Evolutionary conservation across 768 basidiomycete species (phyloP), one percentile per base, ranked within the genome.

Genomic region (Lentinula detonsa): DNA sequence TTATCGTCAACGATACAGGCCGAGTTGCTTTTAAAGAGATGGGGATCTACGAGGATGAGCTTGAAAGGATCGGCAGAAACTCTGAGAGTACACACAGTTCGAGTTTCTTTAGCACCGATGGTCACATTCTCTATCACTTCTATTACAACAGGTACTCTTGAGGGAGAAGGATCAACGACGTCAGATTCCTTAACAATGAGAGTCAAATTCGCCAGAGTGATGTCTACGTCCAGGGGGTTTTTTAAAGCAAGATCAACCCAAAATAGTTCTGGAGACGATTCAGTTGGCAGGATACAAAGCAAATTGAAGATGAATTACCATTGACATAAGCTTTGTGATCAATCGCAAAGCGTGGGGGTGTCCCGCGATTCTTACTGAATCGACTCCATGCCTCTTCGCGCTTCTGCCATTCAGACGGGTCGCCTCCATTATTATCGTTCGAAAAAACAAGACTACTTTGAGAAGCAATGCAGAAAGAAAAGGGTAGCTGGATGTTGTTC

Each of bases 201-300:
- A 0, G 87, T 84, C 57, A 93, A 63, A 61, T 87, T 79, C 0
- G 84, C 78, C 23, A 94, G 68, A 55, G 78, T 84, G n/a, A 94
- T 78, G 56, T 91, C 90, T 5, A 87, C 78, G 62, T 89, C 81
- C 45, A 94, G 71, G 16, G 91, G 90, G 68, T 94, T 94, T 51
- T 73, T 77, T 61, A 94, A 53, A 5, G 77, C 77, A 28, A 94
- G 65, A 64, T 93, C 90, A 42, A 93, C 75, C 86, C 87, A 92
- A 65, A 93, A 91, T 2, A 75, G 71, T 71, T 93, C 92, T 93
- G 62, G 62, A 33, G 46, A 49, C 55, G 54, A 56, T 50, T 59
- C 37, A 62, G 51, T 61, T 56, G 43, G 49, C 28, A 18, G 46
- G 18, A 48, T 28, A 37, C 45, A 45, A 18, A 21, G 43, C 15